Evolutionary conservation across 2,329 filamentous ascomycete genomes (phyloP).

Genomic region (Diplodia intermedia): DNA sequence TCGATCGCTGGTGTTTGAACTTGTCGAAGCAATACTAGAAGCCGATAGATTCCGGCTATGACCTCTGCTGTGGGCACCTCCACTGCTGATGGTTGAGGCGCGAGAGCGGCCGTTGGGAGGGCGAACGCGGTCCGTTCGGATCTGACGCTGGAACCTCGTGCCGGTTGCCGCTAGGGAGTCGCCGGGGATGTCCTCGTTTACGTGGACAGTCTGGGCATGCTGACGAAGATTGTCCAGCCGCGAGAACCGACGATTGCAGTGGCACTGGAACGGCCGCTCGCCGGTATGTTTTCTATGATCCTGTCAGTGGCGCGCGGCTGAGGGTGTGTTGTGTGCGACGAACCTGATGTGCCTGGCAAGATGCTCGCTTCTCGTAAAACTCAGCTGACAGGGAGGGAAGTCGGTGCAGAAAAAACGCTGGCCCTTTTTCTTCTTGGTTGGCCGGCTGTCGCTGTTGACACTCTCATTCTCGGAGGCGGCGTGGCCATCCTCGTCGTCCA

Average conservation of each 20-base stretch:
- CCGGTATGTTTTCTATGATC: constrained; percentile 86
- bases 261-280: constrained; percentile 94
- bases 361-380: constrained; percentile 96
- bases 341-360: constrained; percentile 92
- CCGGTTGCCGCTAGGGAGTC: constrained; percentile 93
- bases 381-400: constrained; percentile 90
- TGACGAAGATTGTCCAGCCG: constrained; percentile 93
- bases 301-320: constrained; percentile 29
- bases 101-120: constrained; percentile 75
- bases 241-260: constrained; percentile 92
- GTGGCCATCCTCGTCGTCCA: constrained; percentile 74
- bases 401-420: constrained; percentile 96
- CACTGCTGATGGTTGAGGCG: constrained; percentile 76
- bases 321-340: constrained; percentile 38
- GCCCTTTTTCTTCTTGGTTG: constrained; percentile 93
- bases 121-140: constrained; percentile 83
- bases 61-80: constrained; percentile 71
- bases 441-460: constrained; percentile 65
- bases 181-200: constrained; percentile 94
- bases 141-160: constrained; percentile 89
- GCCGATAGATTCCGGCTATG: constrained; percentile 86
- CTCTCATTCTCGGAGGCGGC: constrained; percentile 60
- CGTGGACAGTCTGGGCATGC: constrained; percentile 96
- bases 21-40: constrained; percentile 81
- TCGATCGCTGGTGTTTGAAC: constrained; percentile 67